Percentiles rank a stretch among this genome's conserved stretches.
These are phyloP conservation scores for Lichina pygmaea DNA, from an alignment of 495 filamentous ascomycete genomes.

Conservation along the genomic window DNA sequence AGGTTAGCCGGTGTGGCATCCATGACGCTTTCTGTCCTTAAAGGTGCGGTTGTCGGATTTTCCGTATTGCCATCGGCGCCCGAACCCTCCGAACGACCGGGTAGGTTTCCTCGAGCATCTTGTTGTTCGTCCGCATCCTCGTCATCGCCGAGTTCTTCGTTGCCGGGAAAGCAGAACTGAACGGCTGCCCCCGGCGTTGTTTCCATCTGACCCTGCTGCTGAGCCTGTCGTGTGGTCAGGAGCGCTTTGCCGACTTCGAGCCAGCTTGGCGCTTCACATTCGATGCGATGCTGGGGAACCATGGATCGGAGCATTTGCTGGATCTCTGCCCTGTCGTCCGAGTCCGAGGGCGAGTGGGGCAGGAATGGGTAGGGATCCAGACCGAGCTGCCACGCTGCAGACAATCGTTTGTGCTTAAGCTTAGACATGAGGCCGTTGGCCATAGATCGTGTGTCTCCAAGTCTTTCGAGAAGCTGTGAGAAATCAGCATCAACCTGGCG, in stretches of 20 bases:
- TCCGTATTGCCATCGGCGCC: too few species aligned
- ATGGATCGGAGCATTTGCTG: neutral
- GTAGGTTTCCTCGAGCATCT: neutral
- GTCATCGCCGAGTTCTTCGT: neutral
- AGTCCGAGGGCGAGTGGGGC: conserved; percentile 11
- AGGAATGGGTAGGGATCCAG: conserved; percentile 59
- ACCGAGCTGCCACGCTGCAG: conserved; percentile 32
- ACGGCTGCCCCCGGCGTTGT: conserved; percentile 12
- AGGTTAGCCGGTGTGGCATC: too few species aligned
- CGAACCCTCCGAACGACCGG: too few species aligned
- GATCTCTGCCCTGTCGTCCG: neutral
- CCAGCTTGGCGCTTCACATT: conserved; percentile 17
- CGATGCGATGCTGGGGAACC: neutral
- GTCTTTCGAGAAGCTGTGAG: conserved; percentile 1
- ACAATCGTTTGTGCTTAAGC: conserved; percentile 31
- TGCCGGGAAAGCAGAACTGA: conserved; percentile 3
- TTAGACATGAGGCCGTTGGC: conserved; percentile 39
- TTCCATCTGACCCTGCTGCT: conserved; percentile 15
- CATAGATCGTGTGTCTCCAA: conserved; percentile 48
- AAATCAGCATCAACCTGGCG: too few species aligned
- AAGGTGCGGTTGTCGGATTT: too few species aligned
- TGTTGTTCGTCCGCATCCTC: neutral
- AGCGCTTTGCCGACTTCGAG: conserved; percentile 27
- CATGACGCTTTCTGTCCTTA: too few species aligned
- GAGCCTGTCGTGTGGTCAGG: conserved; percentile 19